Percentiles rank a stretch among this genome's conserved stretches.
Conservation (phyloP, 177 flowering plant species). For the Tripterygium wilfordii region DNA sequence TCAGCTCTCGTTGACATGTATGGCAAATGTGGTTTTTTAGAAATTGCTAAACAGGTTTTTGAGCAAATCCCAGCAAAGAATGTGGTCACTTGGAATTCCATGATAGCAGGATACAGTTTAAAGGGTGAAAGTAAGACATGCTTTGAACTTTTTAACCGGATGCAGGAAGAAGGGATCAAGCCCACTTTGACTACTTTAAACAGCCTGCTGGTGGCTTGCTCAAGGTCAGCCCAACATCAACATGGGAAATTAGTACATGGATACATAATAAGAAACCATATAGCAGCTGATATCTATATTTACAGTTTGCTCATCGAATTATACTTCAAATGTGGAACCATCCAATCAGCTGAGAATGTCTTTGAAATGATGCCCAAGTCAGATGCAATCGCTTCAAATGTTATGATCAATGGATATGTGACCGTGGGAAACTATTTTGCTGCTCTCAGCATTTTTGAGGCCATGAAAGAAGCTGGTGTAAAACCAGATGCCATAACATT, state of each 20-base stretch:
- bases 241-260: slow-evolving; percentile 62
- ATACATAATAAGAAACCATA: slow-evolving; percentile 34
- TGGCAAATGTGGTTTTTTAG: slow-evolving; percentile 48
- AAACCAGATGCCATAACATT: slow-evolving; percentile 44
- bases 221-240: slow-evolving; percentile 37
- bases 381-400: slow-evolving; percentile 46
- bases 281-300: slow-evolving; percentile 33
- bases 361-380: slow-evolving; percentile 30
- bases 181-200: slow-evolving; percentile 50
- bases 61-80: slow-evolving; percentile 30
- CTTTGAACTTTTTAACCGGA: slow-evolving; percentile 40
- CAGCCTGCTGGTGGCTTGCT: slow-evolving; percentile 44
- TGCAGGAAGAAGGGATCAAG: slow-evolving; percentile 34
- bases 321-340: slow-evolving; percentile 50
- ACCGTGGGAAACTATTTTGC: slow-evolving; percentile 32
- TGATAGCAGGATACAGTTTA: slow-evolving; percentile 44
- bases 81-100: slow-evolving; percentile 47
- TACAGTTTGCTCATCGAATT: slow-evolving; percentile 46
- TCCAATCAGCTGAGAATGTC: slow-evolving; percentile 34
- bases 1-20: slow-evolving; percentile 61
- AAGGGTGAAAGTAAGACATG: slow-evolving; percentile 42
- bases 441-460: slow-evolving; percentile 34
- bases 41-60: slow-evolving; percentile 39
- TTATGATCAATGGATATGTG: slow-evolving; percentile 54
- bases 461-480: slow-evolving; percentile 30